Percentiles rank a stretch among this genome's conserved stretches.
Conservation (phyloP, 345 rosid species). For the Eucalyptus melliodora region DNA sequence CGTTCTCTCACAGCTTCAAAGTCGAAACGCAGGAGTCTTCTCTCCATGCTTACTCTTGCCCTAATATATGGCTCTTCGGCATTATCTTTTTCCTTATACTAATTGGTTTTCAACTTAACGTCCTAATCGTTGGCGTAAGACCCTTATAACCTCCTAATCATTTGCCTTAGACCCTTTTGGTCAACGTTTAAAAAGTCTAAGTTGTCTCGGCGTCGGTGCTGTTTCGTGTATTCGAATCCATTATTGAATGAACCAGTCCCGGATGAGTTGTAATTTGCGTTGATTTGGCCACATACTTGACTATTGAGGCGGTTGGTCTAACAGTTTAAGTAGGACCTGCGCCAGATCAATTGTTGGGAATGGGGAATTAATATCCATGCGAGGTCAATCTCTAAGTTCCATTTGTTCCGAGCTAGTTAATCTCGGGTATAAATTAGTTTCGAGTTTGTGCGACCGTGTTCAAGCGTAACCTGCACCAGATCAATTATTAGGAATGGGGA, state of each 20-base stretch:
- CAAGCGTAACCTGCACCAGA: neutral
- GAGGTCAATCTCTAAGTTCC: conserved; percentile 16
- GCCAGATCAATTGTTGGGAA: conserved; percentile 3
- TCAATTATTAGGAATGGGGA: conserved; percentile 12
- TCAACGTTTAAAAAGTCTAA: neutral
- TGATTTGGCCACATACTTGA: conserved; percentile 28
- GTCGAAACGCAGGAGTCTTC: neutral
- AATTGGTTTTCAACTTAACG: neutral
- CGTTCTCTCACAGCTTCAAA: conserved; percentile 15
- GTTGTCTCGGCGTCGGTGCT: neutral
- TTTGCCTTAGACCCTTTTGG: neutral
- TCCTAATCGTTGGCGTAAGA: conserved; percentile 6
- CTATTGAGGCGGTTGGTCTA: conserved; percentile 4
- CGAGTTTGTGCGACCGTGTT: neutral
- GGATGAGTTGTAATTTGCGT: conserved; percentile 34
- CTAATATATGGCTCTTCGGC: neutral
- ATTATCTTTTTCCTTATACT: neutral
- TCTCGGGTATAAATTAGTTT: conserved; percentile 12
- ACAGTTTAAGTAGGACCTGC: neutral
- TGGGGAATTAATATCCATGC: neutral
- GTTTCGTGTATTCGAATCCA: conserved; percentile 5
- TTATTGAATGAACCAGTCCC: conserved; percentile 17
- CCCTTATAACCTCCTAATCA: conserved; percentile 6
- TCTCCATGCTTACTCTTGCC: neutral
- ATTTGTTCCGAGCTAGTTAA: neutral